phyloP scores from a whole-genome alignment of 768 basidiomycete genomes.

The Tricholoma terreum region DNA sequence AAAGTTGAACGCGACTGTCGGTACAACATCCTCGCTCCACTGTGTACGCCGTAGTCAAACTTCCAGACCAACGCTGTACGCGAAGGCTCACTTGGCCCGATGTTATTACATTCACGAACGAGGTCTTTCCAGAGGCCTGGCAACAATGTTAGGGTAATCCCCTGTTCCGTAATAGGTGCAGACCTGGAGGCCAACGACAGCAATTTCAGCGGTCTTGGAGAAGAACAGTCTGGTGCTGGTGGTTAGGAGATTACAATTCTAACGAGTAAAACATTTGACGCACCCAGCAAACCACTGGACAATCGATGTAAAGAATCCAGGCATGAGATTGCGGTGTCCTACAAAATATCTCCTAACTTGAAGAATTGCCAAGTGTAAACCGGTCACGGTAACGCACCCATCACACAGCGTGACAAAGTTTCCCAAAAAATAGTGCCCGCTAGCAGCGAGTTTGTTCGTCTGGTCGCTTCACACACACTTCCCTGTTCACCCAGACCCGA shows the following conservation, averaged over 20 bases:
- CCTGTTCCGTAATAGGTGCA: not conserved
- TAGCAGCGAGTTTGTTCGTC: too few species aligned
- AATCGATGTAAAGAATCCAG: slow-evolving; percentile 39
- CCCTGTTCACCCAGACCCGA: not conserved
- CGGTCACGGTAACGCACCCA: not conserved
- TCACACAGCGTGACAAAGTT: slow-evolving; percentile 4
- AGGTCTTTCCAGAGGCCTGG: slow-evolving; percentile 93
- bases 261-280: not conserved
- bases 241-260: not conserved
- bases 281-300: slow-evolving; percentile 48
- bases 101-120: slow-evolving; percentile 88
- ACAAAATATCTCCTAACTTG: too few species aligned
- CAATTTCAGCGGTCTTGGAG: slow-evolving; percentile 82
- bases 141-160: not conserved
- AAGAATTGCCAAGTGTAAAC: too few species aligned
- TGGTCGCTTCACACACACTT: not conserved
- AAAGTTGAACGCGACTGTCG: slow-evolving; percentile 92
- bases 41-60: slow-evolving; percentile 27
- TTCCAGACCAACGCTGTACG: not conserved
- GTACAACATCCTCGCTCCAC: slow-evolving; percentile 97
- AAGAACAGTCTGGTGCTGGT: slow-evolving; percentile 65
- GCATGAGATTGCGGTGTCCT: slow-evolving; percentile 24
- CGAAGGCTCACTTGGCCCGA: slow-evolving; percentile 63
- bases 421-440: not conserved
- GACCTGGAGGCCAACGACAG: slow-evolving; percentile 89